These are phyloP conservation scores for Penicillium sp. DNA, from an alignment of 2,329 filamentous ascomycete genomes.

Conservation along the genomic window DNA sequence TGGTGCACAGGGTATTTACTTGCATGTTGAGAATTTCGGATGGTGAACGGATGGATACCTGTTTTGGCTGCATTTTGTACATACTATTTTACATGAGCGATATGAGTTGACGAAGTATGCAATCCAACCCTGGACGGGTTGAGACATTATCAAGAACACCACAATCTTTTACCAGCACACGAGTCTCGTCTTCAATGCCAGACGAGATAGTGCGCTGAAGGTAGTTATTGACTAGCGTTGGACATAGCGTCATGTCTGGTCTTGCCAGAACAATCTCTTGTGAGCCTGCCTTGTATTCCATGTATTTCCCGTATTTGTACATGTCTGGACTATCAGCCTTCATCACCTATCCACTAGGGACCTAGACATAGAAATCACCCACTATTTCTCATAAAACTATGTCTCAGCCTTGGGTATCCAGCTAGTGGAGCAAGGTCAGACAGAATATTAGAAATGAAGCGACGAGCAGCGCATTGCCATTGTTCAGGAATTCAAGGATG, in stretches of 20 bases:
- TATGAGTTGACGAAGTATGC: background rate
- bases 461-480: background rate
- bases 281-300: too few species aligned
- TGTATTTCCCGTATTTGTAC: too few species aligned
- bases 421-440: background rate
- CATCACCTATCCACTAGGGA: background rate
- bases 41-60: constrained; percentile 27
- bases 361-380: background rate
- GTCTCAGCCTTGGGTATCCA: background rate
- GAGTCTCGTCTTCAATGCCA: too few species aligned
- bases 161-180: background rate
- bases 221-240: too few species aligned
- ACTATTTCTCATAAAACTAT: background rate
- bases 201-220: too few species aligned
- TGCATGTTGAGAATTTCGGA: constrained; percentile 59
- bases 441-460: background rate
- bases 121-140: background rate
- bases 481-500: background rate
- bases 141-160: background rate
- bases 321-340: too few species aligned
- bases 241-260: too few species aligned
- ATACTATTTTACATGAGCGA: background rate
- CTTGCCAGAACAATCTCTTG: too few species aligned
- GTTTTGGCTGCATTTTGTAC: background rate
- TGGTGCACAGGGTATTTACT: constrained; percentile 62